phyloP scores from a whole-genome alignment of 306 rosid species.

The Quercus alba region DNA sequence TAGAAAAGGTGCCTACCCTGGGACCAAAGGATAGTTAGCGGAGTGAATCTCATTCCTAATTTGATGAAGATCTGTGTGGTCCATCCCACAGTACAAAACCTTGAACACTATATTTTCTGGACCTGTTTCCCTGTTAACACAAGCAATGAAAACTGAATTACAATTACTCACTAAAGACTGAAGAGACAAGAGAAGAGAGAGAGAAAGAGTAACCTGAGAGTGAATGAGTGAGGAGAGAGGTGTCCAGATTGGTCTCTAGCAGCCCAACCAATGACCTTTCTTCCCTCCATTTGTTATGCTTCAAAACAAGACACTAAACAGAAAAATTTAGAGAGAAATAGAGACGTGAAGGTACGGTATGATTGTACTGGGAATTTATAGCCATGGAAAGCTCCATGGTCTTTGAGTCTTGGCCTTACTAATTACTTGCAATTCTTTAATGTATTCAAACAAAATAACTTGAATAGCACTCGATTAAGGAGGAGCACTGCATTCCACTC shows the following conservation, averaged over 20 bases:
- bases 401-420: neutral
- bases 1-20: conserved; percentile 18
- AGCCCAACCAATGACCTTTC: conserved; percentile 33
- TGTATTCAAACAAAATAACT: neutral
- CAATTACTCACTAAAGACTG: neutral
- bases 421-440: neutral
- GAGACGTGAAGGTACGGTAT: neutral
- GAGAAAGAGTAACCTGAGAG: conserved; percentile 24
- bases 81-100: conserved; percentile 31
- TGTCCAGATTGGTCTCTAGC: conserved; percentile 34
- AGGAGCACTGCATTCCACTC: neutral
- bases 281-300: conserved; percentile 20
- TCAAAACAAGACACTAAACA: neutral
- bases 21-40: conserved; percentile 34
- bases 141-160: neutral
- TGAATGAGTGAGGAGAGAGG: conserved; percentile 31
- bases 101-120: conserved; percentile 26
- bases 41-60: conserved; percentile 31
- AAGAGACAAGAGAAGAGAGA: neutral
- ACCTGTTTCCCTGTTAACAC: conserved; percentile 23
- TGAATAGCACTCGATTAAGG: neutral
- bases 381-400: neutral
- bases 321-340: neutral
- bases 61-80: conserved; percentile 41
- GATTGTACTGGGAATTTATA: neutral